Percentiles rank a stretch among this genome's conserved stretches.
phyloP scores from a whole-genome alignment of 2,329 filamentous ascomycete genomes.

The Verticillium tricorpus region DNA sequence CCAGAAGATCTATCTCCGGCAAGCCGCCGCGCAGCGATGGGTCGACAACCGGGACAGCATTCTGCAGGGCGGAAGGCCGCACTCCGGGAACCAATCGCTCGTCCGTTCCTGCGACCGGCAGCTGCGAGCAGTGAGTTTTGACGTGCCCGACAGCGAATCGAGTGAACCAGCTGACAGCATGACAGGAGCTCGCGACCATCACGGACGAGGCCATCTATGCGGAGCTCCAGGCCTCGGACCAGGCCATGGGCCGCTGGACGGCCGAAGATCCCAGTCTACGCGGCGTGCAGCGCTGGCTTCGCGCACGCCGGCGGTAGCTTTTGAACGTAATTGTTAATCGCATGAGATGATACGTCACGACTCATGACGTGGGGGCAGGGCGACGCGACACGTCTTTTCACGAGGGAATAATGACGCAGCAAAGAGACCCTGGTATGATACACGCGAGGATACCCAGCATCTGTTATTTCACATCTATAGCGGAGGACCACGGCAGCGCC shows the following conservation, averaged over 20 bases:
- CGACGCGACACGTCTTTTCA: neutral
- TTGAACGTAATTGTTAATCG: conserved; percentile 1
- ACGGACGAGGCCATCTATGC: conserved; percentile 56
- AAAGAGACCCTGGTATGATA: neutral
- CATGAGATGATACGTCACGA: neutral
- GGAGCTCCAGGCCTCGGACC: conserved; percentile 49
- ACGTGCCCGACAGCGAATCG: neutral
- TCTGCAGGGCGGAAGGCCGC: conserved; percentile 46
- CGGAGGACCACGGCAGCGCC: neutral
- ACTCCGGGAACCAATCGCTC: conserved; percentile 39
- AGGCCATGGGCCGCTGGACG: conserved; percentile 55
- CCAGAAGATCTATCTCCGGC: conserved; percentile 60
- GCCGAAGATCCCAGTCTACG: conserved; percentile 56
- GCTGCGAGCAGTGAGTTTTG: conserved; percentile 47
- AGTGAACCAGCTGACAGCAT: neutral
- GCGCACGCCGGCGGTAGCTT: conserved; percentile 27
- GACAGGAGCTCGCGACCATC: conserved; percentile 51
- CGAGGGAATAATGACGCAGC: neutral
- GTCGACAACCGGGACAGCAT: conserved; percentile 48
- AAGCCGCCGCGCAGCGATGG: conserved; percentile 57
- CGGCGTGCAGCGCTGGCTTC: conserved; percentile 55
- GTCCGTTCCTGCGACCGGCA: conserved; percentile 52
- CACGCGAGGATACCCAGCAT: conserved; percentile 1
- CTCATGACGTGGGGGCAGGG: neutral
- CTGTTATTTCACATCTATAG: neutral